Evolutionary conservation across 2,329 filamentous ascomycete genomes (phyloP).

Genomic region (Monosporascus sp.): DNA sequence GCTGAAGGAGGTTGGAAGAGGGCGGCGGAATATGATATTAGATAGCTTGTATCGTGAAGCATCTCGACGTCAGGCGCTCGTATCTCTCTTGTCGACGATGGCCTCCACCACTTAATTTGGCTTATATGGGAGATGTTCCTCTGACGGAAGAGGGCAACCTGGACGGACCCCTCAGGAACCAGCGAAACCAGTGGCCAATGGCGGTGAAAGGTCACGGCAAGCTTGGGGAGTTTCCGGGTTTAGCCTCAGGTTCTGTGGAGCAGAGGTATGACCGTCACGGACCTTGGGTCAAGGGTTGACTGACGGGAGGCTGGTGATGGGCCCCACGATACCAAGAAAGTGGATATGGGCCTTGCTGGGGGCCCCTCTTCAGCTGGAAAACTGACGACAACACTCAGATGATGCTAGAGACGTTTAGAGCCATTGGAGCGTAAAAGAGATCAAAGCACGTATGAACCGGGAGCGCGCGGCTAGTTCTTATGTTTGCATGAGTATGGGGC

Average conservation of each 20-base stretch:
- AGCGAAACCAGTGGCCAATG: slow-evolving; percentile 14
- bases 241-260: slow-evolving; percentile 22
- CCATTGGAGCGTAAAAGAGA: background rate
- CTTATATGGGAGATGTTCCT: slow-evolving; percentile 21
- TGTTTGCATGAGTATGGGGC: slow-evolving; percentile 2
- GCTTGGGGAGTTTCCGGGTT: slow-evolving; percentile 14
- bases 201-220: slow-evolving; percentile 23
- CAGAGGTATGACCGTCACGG: slow-evolving; percentile 1
- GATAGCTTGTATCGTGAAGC: slow-evolving; percentile 23
- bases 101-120: slow-evolving; percentile 7
- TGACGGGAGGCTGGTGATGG: background rate
- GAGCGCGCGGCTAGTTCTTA: background rate
- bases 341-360: background rate
- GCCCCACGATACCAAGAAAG: background rate
- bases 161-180: slow-evolving; percentile 8
- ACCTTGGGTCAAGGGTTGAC: slow-evolving; percentile 6
- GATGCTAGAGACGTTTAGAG: background rate
- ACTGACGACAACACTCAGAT: background rate
- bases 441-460: background rate
- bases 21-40: slow-evolving; percentile 17
- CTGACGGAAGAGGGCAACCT: slow-evolving; percentile 13
- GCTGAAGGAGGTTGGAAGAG: slow-evolving; percentile 15
- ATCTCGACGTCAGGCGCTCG: slow-evolving; percentile 27
- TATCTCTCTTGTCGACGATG: slow-evolving; percentile 12
- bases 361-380: background rate